Evolutionary conservation across 805 yeast genomes (phyloP).

Genomic region (Dipodascus geniculatus): DNA sequence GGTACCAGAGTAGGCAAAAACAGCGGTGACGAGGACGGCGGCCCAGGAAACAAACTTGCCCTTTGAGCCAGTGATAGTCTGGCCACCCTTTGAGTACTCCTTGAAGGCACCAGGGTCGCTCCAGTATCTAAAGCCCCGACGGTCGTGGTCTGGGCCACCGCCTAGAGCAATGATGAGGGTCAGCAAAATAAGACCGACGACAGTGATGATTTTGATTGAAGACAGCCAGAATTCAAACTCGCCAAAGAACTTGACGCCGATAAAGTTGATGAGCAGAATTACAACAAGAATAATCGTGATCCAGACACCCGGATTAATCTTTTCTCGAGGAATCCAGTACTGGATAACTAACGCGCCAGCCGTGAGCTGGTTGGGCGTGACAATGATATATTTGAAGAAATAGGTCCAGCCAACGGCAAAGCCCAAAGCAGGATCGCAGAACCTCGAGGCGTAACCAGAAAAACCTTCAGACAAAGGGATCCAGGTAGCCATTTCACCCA

Average conservation of each 20-base stretch:
- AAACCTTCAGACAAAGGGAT: constrained; percentile 58
- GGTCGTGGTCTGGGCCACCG: constrained; percentile 65
- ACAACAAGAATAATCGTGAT: constrained; percentile 37
- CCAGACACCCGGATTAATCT: constrained; percentile 40
- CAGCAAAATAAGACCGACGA: constrained; percentile 54
- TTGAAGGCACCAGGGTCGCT: constrained; percentile 54
- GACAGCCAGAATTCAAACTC: constrained; percentile 45
- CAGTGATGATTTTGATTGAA: constrained; percentile 49
- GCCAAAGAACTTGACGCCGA: constrained; percentile 37
- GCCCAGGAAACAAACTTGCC: constrained; percentile 54
- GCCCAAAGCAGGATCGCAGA: constrained; percentile 55
- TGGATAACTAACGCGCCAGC: constrained; percentile 46
- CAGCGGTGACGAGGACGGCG: constrained; percentile 52
- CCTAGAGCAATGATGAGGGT: constrained; percentile 56
- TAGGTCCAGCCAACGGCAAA: constrained; percentile 60
- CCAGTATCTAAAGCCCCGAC: constrained; percentile 66
- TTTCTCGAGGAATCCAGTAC: constrained; percentile 36
- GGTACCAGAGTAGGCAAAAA: constrained; percentile 61
- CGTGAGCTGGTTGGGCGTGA: constrained; percentile 53
- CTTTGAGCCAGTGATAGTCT: constrained; percentile 29
- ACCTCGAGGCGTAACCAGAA: constrained; percentile 52
- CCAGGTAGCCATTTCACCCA: constrained; percentile 60
- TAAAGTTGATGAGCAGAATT: constrained; percentile 31
- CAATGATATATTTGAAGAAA: constrained; percentile 41
- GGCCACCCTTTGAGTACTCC: constrained; percentile 30